Conservation (phyloP, 805 yeast genomes). For the Nakazawaea sp. region DNA sequence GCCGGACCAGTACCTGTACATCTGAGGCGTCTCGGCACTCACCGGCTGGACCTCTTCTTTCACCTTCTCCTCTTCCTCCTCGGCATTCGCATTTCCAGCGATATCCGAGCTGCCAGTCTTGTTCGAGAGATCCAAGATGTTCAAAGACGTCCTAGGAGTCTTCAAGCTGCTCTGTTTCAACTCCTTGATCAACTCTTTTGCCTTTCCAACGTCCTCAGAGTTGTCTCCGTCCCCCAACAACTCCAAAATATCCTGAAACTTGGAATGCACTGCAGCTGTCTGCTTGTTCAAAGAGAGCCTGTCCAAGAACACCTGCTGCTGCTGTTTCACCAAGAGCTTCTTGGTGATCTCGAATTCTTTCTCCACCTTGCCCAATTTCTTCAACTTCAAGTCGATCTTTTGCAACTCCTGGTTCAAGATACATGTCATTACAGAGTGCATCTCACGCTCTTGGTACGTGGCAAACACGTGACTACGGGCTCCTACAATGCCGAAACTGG, state of each 20-base stretch:
- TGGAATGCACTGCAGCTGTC: conserved; percentile 42
- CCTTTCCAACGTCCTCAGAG: conserved; percentile 12
- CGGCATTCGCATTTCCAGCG: conserved; percentile 10
- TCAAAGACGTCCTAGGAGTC: conserved; percentile 25
- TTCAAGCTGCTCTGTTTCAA: conserved; percentile 21
- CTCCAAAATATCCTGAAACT: conserved; percentile 32
- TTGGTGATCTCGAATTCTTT: conserved; percentile 60
- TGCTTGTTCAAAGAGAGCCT: conserved; percentile 59
- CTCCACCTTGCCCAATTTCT: conserved; percentile 54
- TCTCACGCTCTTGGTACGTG: conserved; percentile 72
- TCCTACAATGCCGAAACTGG: conserved; percentile 73
- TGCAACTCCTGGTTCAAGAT: conserved; percentile 57
- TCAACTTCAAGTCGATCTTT: conserved; percentile 58
- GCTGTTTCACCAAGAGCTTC: conserved; percentile 50
- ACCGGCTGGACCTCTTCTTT: conserved; percentile 48
- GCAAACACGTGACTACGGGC: conserved; percentile 77
- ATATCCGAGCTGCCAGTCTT: neutral
- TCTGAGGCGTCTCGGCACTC: conserved; percentile 54
- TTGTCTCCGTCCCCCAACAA: conserved; percentile 13
- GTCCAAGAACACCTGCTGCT: conserved; percentile 61
- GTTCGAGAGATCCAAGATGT: conserved; percentile 21
- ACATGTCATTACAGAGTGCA: conserved; percentile 49
- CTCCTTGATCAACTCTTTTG: conserved; percentile 19
- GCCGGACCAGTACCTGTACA: conserved; percentile 64
- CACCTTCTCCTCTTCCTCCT: conserved; percentile 24